Evolutionary conservation across 257 asterid species (phyloP).

Genomic region (Phtheirospermum japonicum): DNA sequence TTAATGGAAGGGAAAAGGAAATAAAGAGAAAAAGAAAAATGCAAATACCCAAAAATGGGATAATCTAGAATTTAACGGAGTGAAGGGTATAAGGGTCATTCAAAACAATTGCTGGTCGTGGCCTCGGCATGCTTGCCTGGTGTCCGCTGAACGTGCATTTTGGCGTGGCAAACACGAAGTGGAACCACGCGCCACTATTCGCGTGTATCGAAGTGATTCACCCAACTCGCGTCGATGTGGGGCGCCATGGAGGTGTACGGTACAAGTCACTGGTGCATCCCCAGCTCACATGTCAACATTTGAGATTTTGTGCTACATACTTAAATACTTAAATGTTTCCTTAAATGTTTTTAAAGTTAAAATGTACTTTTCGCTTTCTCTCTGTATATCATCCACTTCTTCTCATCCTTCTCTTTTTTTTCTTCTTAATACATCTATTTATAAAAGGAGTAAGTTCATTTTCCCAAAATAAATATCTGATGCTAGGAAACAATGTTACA

Average conservation of each 20-base stretch:
- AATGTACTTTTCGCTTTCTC: too few relatives aligned
- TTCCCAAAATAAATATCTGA: too few relatives aligned
- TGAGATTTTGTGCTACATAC: not conserved
- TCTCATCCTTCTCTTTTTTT: too few relatives aligned
- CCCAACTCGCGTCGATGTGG: constrained; percentile 7
- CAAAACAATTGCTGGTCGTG: constrained; percentile 12
- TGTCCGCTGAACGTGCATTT: constrained; percentile 22
- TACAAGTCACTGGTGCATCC: constrained; percentile 13
- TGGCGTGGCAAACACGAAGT: constrained; percentile 22
- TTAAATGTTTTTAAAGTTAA: too few relatives aligned
- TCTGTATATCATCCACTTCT: too few relatives aligned
- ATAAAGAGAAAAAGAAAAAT: too few relatives aligned
- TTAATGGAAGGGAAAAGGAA: constrained; percentile 6
- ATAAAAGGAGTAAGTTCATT: too few relatives aligned
- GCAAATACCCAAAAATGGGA: not conserved
- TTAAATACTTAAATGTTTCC: too few relatives aligned
- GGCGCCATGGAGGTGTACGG: constrained; percentile 10
- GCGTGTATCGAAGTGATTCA: not conserved
- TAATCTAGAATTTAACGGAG: too few relatives aligned
- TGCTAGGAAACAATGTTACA: too few relatives aligned
- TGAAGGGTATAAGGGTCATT: constrained; percentile 24
- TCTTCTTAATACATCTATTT: too few relatives aligned
- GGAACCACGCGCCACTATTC: constrained; percentile 16
- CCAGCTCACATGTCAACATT: not conserved
- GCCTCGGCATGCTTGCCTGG: constrained; percentile 34